Evolutionary conservation across 306 rosid genomes (phyloP).

Genomic region (Datisca glomerata): DNA sequence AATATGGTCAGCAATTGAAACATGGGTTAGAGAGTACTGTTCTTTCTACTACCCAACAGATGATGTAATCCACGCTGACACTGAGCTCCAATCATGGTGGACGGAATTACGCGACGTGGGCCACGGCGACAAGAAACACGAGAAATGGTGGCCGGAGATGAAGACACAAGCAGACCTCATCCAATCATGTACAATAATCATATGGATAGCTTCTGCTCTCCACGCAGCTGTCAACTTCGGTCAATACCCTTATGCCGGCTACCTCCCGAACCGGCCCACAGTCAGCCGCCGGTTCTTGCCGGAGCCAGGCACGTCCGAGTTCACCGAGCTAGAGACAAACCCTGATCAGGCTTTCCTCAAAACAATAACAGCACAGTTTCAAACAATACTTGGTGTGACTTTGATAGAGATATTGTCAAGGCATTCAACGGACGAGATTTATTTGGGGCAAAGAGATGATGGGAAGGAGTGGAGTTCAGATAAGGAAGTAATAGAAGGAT

Average conservation of each 20-base stretch:
- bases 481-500: conserved; percentile 41
- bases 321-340: conserved; percentile 42
- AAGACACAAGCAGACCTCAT: conserved; percentile 41
- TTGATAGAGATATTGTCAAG: conserved; percentile 69
- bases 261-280: conserved; percentile 89
- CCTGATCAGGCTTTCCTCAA: conserved; percentile 69
- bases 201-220: conserved; percentile 91
- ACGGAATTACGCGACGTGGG: conserved; percentile 52
- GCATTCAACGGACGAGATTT: conserved; percentile 80
- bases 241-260: conserved; percentile 88
- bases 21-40: conserved; percentile 73
- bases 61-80: conserved; percentile 32
- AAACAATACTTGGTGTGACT: conserved; percentile 79
- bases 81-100: conserved; percentile 78
- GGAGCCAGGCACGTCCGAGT: conserved; percentile 70
- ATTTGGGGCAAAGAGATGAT: conserved; percentile 76
- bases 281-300: conserved; percentile 96
- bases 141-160: conserved; percentile 81
- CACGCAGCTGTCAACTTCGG: conserved; percentile 98
- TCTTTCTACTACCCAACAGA: conserved; percentile 46
- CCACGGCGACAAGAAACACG: conserved; percentile 76
- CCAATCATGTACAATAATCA: conserved; percentile 57
- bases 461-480: conserved; percentile 56
- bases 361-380: conserved; percentile 84
- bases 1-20: conserved; percentile 75